A percentile compares a stretch with the other conserved stretches of the same genome.
These are phyloP conservation scores for Platanthera zijinensis DNA, from an alignment of 106 monocot species.

Conservation along the genomic window DNA sequence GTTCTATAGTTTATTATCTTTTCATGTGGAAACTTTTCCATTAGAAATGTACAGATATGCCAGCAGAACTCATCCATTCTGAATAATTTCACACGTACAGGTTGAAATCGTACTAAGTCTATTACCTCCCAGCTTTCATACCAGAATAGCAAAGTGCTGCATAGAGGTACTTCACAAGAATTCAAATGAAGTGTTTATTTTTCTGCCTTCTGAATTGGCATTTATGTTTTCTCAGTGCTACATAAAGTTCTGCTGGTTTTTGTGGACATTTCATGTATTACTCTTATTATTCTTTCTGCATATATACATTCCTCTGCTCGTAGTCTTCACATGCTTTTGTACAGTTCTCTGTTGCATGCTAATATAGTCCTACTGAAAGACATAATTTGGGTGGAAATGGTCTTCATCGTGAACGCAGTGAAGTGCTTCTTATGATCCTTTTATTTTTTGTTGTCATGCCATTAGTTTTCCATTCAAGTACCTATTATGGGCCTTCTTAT, in stretches of 20 bases:
- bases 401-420: background rate
- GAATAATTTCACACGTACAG: constrained; percentile 33
- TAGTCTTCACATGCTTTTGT: background rate
- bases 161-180: constrained; percentile 45
- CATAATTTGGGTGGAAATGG: background rate
- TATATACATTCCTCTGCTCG: background rate
- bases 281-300: background rate
- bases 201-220: background rate
- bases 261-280: background rate
- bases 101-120: constrained; percentile 90
- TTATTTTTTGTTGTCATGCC: background rate
- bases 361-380: background rate
- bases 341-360: background rate
- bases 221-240: background rate
- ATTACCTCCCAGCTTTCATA: constrained; percentile 82
- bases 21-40: background rate
- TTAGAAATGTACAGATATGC: background rate
- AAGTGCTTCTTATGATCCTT: background rate
- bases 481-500: background rate
- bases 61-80: background rate
- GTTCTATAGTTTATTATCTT: background rate
- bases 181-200: background rate
- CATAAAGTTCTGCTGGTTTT: background rate
- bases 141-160: constrained; percentile 52
- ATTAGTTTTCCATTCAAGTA: background rate